Evolutionary conservation across 1,284 basidiomycete genomes (phyloP), one percentile per base, ranked within the genome.

Genomic region (Ustilago vetiveriae): DNA sequence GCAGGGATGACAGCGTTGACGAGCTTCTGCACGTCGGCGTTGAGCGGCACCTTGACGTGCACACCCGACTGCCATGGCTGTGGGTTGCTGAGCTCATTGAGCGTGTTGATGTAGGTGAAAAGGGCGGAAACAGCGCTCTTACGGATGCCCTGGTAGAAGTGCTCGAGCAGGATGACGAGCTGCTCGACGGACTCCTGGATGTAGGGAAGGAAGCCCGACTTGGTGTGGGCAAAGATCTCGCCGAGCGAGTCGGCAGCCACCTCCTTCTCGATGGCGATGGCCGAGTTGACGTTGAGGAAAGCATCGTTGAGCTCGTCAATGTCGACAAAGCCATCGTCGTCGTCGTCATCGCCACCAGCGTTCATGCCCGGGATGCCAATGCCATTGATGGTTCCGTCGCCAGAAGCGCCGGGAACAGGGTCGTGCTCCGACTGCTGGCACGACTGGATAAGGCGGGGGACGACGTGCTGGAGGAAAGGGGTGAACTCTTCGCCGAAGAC

Each of bases 251-350:
- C 95, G 33, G 94, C 93, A 6, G 96, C 95, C 57, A 98, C 96
- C 85, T 98, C 96, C 85, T 99, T 99, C 86, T 99, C 96, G 57
- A 98, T 93, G 49, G 94, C 95, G 72, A 98, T 90, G 40, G 94
- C 94, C 76, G 91, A 93, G 85, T 94, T 97, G 72, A 95, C 92
- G 66, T 85, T 84, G 53, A 83, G 82, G 82, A 86, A 85, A 17
- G 74, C 57, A 41, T 79, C 78, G 74, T 94, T 90, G 67, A 87
- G 84, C 63, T 86, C 92, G 72, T 94, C 92, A 58, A 92, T 85
- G 72, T 95, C 92, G 49, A 81, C 74, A 40, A 74, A 81, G 6
- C 72, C 85, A 35, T 81, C 81, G 53, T 82, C 83, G 39, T 86
- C 84, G 72, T 86, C 86, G 24, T 86, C 86, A 65, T 89, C 88